Evolutionary conservation across 495 filamentous ascomycete species (phyloP), one percentile per base, ranked within the genome.

Genomic region (Podospora conica): DNA sequence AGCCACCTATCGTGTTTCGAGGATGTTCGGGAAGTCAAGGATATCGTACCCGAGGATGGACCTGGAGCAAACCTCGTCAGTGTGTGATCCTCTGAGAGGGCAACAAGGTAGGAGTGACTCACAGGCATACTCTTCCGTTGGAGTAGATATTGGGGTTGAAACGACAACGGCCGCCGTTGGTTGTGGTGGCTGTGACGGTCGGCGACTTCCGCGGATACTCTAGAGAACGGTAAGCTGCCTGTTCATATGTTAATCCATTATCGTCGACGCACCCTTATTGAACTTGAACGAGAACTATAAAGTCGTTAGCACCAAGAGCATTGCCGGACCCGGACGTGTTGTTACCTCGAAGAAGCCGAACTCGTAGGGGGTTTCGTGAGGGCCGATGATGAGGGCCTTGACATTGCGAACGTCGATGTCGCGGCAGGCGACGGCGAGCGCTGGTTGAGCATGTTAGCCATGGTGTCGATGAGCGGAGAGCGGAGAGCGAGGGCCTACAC

Each of bases 91-190:
- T n/a, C 18, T 28, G 29, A 24, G 12, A 48, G 2, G 12, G 10
- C 9, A 23, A 3, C 15, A 33, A 29, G 15, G 18, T 7, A 12
- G 29, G 18, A 4, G 18, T 59, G 12, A 78, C 86, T 71, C 77
- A 96, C 90, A 98, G 78, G 80, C 95, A 98, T 54, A 98, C 93
- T 79, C 91, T 94, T 9, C 95, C 95, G 31, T 76, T 84, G 5
- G 92, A 86, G 74, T 98, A 98, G 67, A 98, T 96, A 74, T 98
- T 98, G 10, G 95, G 95, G 70, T 97, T 97, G 81, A 97, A 98
- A 5, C 95, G 88, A 71, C 88, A 91, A 60, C 88, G 80, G 25
- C 95, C 96, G 20, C 83, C 82, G 74, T 98, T 97, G 3, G 95
- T 98, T 1, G 96, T 97, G 48, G 87, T 81, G 7, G 89, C 86